A percentile compares a stretch with the other conserved stretches of the same genome.
Conservation (phyloP, 495 filamentous ascomycete species). For the Tetracladium setigerum region DNA sequence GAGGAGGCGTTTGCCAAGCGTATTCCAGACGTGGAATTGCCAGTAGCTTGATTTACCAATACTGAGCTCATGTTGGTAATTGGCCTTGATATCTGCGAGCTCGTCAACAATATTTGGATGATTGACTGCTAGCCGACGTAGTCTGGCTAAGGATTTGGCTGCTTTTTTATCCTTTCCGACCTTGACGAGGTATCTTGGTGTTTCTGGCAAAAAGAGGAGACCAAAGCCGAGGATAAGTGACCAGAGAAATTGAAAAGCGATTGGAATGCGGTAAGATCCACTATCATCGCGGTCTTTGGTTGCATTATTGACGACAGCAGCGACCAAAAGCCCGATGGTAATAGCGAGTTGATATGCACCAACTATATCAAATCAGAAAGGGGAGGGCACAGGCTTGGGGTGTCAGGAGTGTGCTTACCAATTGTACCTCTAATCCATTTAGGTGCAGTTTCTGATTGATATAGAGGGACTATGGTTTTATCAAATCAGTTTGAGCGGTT, state of each 20-base stretch:
- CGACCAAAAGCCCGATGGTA: constrained; percentile 71
- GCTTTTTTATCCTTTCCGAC: constrained; percentile 57
- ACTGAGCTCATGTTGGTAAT: constrained; percentile 58
- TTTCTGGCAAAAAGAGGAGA: constrained; percentile 71
- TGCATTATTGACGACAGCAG: constrained; percentile 65
- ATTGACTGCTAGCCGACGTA: constrained; percentile 57
- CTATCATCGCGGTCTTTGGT: constrained; percentile 58
- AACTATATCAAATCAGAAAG: constrained; percentile 50
- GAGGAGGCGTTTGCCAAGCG: constrained; percentile 56
- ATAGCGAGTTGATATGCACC: constrained; percentile 79
- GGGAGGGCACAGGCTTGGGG: constrained; percentile 54
- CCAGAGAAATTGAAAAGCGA: constrained; percentile 74
- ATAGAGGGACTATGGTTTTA: too few relatives aligned
- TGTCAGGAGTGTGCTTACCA: constrained; percentile 19
- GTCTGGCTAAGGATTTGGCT: constrained; percentile 49
- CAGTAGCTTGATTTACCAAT: constrained; percentile 52
- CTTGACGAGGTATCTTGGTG: constrained; percentile 74
- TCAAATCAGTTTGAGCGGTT: constrained; percentile 61
- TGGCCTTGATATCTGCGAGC: constrained; percentile 67
- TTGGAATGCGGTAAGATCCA: constrained; percentile 51
- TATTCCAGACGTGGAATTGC: constrained; percentile 53
- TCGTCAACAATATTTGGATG: constrained; percentile 56
- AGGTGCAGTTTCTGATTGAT: constrained; percentile 72
- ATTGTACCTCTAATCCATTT: constrained; percentile 76
- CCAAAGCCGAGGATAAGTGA: constrained; percentile 63